phyloP scores from a whole-genome alignment of 768 basidiomycete genomes.

The Boletus reticuloceps region DNA sequence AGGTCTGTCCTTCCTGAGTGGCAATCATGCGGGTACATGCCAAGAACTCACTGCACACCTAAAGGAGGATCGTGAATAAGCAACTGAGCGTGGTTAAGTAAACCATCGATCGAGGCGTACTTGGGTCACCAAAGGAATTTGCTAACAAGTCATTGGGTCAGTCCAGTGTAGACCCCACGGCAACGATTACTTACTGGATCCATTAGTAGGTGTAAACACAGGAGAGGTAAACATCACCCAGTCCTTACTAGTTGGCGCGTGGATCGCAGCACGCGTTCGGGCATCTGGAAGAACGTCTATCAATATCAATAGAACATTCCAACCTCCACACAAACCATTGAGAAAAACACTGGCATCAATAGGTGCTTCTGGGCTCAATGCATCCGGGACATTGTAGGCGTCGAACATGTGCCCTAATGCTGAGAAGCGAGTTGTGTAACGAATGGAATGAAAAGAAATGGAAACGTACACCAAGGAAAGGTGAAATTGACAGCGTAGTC shows the following conservation, averaged over 20 bases:
- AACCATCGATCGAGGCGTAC: not conserved
- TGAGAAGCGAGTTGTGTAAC: not conserved
- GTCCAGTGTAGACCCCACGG: not conserved
- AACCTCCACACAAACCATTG: conserved; percentile 46
- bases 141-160: not conserved
- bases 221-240: not conserved
- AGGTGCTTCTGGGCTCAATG: conserved; percentile 40
- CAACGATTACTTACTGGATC: no score
- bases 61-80: no score
- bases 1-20: not conserved
- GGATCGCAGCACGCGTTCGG: not conserved
- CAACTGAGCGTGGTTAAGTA: no score
- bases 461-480: conserved; percentile 48
- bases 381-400: conserved; percentile 44
- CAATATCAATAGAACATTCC: not conserved
- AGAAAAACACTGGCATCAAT: conserved; percentile 52
- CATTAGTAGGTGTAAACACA: no score
- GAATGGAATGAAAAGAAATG: not conserved
- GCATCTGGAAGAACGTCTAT: not conserved
- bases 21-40: not conserved
- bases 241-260: not conserved
- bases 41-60: not conserved
- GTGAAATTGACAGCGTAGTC: conserved; percentile 72
- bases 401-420: conserved; percentile 34
- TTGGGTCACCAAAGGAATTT: not conserved